Evolutionary conservation across 1,284 basidiomycete species (phyloP).

Genomic region (Cutaneotrichosporon mucoides): DNA sequence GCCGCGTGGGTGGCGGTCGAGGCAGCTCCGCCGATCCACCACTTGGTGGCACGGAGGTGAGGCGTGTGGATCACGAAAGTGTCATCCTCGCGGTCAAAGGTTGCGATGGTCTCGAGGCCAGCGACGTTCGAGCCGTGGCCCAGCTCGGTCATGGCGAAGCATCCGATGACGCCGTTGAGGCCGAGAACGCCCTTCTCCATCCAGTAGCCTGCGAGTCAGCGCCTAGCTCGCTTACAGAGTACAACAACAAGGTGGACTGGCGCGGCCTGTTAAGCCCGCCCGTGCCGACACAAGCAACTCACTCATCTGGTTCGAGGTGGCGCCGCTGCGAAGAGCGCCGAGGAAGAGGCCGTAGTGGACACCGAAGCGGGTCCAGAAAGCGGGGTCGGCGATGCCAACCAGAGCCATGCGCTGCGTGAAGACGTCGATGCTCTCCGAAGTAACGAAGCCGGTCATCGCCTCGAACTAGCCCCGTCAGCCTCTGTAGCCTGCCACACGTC

Average conservation of each 20-base stretch:
- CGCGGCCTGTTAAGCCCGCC: too few relatives aligned
- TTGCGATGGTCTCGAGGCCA: constrained; percentile 58
- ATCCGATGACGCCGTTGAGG: constrained; percentile 56
- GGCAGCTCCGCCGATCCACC: constrained; percentile 59
- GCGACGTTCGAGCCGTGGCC: constrained; percentile 57
- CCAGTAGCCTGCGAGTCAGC: constrained; percentile 51
- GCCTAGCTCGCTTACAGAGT: too few relatives aligned
- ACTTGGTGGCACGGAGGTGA: constrained; percentile 54
- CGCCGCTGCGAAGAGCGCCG: constrained; percentile 48
- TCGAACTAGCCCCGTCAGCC: constrained; percentile 35
- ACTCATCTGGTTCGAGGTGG: constrained; percentile 48
- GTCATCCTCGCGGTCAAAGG: constrained; percentile 55
- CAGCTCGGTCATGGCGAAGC: constrained; percentile 56
- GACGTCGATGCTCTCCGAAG: constrained; percentile 50
- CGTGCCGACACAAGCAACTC: too few relatives aligned
- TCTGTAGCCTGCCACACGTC: too few relatives aligned
- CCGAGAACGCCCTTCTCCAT: constrained; percentile 55
- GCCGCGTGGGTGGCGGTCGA: constrained; percentile 57
- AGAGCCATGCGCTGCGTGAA: constrained; percentile 55
- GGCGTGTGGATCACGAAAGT: constrained; percentile 59
- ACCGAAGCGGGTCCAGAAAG: constrained; percentile 57
- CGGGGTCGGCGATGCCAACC: constrained; percentile 53
- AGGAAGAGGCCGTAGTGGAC: constrained; percentile 57
- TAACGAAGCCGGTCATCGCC: constrained; percentile 52
- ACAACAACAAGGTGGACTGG: too few relatives aligned